Base-by-base conservation (phyloP, 176 grass and related monocot genomes). In the Cenchrus americanus region DNA sequence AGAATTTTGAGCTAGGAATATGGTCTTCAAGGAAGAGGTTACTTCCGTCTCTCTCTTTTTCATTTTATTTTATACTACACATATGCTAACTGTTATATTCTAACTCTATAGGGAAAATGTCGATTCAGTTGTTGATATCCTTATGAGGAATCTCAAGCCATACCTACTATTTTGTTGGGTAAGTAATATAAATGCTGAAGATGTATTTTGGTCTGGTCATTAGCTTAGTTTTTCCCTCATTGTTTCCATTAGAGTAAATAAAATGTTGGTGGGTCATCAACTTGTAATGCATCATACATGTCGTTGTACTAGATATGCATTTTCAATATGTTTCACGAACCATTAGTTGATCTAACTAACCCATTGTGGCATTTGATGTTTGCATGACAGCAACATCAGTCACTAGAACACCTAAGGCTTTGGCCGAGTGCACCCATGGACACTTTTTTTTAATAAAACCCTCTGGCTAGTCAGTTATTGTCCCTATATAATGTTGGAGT, bases 21-120 rank as follows among this genome's bases (percentile, higher is more conserved):
- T 96, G 94, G 94, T 97, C 94, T 1, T 97, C 94, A 22, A 94
- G 92, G 77, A 87, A 86, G 79, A 92, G 72, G 94, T 97, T 83
- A 48, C 23, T 72, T 84, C 43, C 72, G 34, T 57, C 24, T 37
- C 59, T 30, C 42, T 15, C 47, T 13, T 60, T 50, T 10, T 60
- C 83, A 52, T 55, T 10, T 64, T 83, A 49, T n/a, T 65, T 43
- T 68, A 60, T 10, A 84, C 75, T 23, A 19, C 51, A 76, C 5
- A 37, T 88, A 14, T 67, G 6, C 64, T 89, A 76, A 86, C 63
- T 74, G 66, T 69, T 51, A 50, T 42, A 41, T 68, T 37, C 15
- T 80, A 71, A 73, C 69, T 75, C 52, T 88, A 41, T 76, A 97
- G 94, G 82, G 82, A 84, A 47, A 97, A 97, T 86, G 87, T 97